Evolutionary conservation across 106 monocot species (phyloP).

Genomic region (Acorus gramineus): DNA sequence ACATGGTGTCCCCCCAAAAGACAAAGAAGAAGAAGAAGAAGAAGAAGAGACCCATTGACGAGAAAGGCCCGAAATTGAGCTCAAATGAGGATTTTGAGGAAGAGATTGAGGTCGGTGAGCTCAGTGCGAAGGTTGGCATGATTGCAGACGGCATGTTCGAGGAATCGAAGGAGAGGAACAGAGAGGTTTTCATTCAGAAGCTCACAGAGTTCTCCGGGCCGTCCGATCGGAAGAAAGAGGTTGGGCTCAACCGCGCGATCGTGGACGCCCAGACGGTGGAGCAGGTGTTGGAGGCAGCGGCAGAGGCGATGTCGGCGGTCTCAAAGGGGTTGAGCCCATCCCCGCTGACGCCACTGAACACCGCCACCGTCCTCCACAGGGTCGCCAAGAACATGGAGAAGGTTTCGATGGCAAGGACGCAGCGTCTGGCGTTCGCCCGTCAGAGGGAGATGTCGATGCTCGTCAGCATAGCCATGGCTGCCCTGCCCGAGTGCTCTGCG

Average conservation of each 20-base stretch:
- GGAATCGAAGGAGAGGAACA: slow-evolving; percentile 46
- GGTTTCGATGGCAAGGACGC: slow-evolving; percentile 58
- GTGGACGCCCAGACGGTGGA: slow-evolving; percentile 65
- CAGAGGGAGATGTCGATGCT: slow-evolving; percentile 92
- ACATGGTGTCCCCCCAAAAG: slow-evolving; percentile 57
- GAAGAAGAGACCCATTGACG: slow-evolving; percentile 16
- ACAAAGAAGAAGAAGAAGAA: slow-evolving; percentile 51
- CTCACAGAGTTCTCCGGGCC: slow-evolving; percentile 72
- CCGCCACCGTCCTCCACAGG: slow-evolving; percentile 80
- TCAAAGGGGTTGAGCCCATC: slow-evolving; percentile 89
- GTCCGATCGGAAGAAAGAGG: slow-evolving; percentile 71
- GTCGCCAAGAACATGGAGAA: slow-evolving; percentile 99
- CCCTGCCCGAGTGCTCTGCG: slow-evolving; percentile 71
- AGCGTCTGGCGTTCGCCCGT: slow-evolving; percentile 65
- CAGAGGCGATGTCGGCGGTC: slow-evolving; percentile 57
- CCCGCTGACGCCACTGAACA: slow-evolving; percentile 73
- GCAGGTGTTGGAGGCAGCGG: slow-evolving; percentile 66
- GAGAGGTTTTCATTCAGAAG: slow-evolving; percentile 59
- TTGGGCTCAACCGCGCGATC: slow-evolving; percentile 58
- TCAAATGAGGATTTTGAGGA: slow-evolving; percentile 30
- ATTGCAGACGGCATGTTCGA: slow-evolving; percentile 71
- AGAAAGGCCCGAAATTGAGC: slow-evolving; percentile 10
- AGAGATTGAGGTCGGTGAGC: slow-evolving; percentile 11
- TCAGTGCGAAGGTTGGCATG: slow-evolving; percentile 22
- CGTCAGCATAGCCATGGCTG: slow-evolving; percentile 83